These are phyloP conservation scores for Neonectria faginata DNA, from an alignment of 2,329 filamentous ascomycete genomes.

Conservation along the genomic window DNA sequence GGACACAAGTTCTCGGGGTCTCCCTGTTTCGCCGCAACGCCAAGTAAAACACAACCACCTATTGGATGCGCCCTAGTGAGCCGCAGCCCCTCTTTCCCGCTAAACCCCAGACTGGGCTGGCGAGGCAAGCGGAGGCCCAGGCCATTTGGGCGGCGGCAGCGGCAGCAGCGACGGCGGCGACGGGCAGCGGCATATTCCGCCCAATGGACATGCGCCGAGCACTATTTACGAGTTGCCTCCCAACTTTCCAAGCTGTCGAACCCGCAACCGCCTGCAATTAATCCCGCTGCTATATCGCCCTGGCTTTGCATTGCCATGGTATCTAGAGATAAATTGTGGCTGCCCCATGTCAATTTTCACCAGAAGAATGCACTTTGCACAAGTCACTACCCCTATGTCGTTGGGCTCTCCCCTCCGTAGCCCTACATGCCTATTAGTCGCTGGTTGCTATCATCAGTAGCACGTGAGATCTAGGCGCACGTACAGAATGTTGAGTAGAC, in stretches of 20 bases:
- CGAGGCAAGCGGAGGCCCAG: background rate
- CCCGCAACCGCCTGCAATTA: background rate
- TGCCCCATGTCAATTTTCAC: too few relatives aligned
- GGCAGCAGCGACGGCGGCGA: background rate
- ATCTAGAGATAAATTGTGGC: background rate
- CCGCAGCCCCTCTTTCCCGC: conserved; percentile 17
- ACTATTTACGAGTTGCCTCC: too few relatives aligned
- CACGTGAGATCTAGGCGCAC: background rate
- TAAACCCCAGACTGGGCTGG: conserved; percentile 17
- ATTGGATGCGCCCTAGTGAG: conserved; percentile 4
- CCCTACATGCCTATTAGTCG: background rate
- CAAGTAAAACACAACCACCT: conserved; percentile 5
- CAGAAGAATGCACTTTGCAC: background rate
- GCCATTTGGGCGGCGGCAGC: conserved; percentile 1
- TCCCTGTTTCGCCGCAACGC: conserved; percentile 7
- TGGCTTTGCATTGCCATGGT: background rate
- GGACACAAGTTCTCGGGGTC: background rate
- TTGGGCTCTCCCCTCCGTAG: background rate
- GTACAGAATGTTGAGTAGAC: background rate
- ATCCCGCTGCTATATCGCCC: conserved; percentile 1
- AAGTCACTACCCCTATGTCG: background rate
- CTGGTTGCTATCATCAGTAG: background rate
- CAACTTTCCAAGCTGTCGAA: background rate
- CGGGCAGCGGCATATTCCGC: background rate
- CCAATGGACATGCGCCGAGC: too few relatives aligned